phyloP scores from a whole-genome alignment of 1,284 basidiomycete genomes.

The Pseudozyma sp. region DNA sequence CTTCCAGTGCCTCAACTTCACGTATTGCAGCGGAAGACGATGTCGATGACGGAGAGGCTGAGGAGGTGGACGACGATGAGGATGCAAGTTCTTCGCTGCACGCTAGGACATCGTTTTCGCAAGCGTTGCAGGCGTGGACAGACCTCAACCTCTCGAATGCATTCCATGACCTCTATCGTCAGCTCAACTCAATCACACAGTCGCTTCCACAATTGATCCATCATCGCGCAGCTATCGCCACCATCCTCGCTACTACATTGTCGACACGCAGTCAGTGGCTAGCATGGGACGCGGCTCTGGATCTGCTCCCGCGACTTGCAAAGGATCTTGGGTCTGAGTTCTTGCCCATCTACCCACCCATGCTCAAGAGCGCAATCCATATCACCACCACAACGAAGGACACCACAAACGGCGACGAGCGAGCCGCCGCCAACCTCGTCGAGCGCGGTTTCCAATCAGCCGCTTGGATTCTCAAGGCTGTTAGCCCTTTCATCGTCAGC shows the following conservation, averaged over 20 bases:
- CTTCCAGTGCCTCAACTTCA: slow-evolving; percentile 18
- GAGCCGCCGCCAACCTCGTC: slow-evolving; percentile 61
- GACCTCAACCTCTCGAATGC: slow-evolving; percentile 67
- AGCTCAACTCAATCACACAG: slow-evolving; percentile 48
- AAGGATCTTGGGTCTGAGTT: slow-evolving; percentile 65
- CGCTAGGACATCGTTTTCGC: slow-evolving; percentile 55
- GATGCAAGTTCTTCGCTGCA: slow-evolving; percentile 48
- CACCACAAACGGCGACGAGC: slow-evolving; percentile 61
- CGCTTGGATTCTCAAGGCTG: slow-evolving; percentile 61
- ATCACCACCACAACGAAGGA: slow-evolving; percentile 60
- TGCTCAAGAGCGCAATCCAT: slow-evolving; percentile 56
- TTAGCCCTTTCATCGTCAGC: slow-evolving; percentile 59
- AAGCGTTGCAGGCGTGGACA: slow-evolving; percentile 60
- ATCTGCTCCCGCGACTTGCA: slow-evolving; percentile 66
- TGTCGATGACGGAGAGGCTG: slow-evolving; percentile 7
- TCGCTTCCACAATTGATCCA: slow-evolving; percentile 66
- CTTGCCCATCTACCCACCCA: slow-evolving; percentile 61
- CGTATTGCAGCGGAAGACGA: slow-evolving; percentile 12
- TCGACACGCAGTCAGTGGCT: slow-evolving; percentile 44
- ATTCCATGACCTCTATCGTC: slow-evolving; percentile 55
- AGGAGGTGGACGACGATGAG: slow-evolving; percentile 23
- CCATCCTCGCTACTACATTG: slow-evolving; percentile 34
- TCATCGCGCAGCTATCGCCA: slow-evolving; percentile 53
- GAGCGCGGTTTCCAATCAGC: slow-evolving; percentile 65
- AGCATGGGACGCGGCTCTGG: slow-evolving; percentile 64